A percentile compares a stretch with the other conserved stretches of the same genome.
These are phyloP conservation scores for Harringtonia aguacate DNA, from an alignment of 2,329 filamentous ascomycete genomes.

Conservation along the genomic window DNA sequence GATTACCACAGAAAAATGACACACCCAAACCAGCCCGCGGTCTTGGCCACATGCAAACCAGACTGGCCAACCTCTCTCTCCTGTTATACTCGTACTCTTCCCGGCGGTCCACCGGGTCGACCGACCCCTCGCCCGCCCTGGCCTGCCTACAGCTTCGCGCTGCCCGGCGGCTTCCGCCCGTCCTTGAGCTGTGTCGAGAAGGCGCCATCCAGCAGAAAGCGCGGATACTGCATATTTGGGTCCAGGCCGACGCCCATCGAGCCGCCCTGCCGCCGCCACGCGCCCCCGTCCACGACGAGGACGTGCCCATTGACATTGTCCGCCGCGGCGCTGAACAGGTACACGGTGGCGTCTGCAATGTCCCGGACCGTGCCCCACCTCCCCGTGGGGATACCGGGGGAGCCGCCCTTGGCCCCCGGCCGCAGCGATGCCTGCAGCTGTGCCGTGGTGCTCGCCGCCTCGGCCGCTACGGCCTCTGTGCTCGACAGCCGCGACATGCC, in stretches of 20 bases:
- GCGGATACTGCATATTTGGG: slow-evolving; percentile 38
- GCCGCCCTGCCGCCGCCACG: slow-evolving; percentile 42
- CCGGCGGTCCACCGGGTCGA: too few species aligned
- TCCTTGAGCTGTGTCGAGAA: slow-evolving; percentile 28
- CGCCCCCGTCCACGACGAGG: slow-evolving; percentile 60
- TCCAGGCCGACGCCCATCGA: slow-evolving; percentile 34
- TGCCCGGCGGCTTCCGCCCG: slow-evolving; percentile 22
- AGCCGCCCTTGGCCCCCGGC: slow-evolving; percentile 20
- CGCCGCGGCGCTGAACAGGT: slow-evolving; percentile 73
- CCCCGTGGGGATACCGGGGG: slow-evolving; percentile 55
- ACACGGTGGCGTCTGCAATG: slow-evolving; percentile 87
- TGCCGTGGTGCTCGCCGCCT: slow-evolving; percentile 8
- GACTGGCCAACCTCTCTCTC: too few species aligned
- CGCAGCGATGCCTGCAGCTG: not conserved
- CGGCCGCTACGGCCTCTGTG: slow-evolving; percentile 2
- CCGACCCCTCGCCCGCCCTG: too few species aligned
- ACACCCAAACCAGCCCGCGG: too few species aligned
- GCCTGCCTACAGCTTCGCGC: slow-evolving; percentile 10
- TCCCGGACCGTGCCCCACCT: slow-evolving; percentile 73
- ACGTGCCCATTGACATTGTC: slow-evolving; percentile 79
- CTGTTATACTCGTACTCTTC: too few species aligned
- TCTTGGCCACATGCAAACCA: too few species aligned
- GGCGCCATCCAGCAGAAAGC: slow-evolving; percentile 32
- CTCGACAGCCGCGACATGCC: slow-evolving; percentile 56
- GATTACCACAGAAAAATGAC: too few species aligned